Evolutionary conservation across 805 yeast species (phyloP).

Genomic region (Yarrowia alimentaria): DNA sequence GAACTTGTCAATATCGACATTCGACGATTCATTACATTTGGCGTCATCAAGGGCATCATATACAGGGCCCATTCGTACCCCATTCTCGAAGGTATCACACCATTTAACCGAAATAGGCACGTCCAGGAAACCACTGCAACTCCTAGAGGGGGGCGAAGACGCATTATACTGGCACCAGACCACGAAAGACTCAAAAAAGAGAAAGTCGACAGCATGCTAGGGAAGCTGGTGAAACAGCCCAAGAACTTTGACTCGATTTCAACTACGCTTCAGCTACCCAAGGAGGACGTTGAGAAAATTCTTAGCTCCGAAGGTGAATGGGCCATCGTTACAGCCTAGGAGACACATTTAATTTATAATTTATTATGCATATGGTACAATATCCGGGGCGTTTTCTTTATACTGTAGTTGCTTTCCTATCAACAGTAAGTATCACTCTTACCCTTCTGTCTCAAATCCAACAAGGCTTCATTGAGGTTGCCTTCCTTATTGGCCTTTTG

Average conservation of each 20-base stretch:
- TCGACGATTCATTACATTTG: conserved; percentile 82
- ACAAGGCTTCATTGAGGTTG: conserved; percentile 42
- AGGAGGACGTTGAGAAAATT: conserved; percentile 52
- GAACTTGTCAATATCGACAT: conserved; percentile 67
- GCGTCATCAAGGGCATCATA: conserved; percentile 75
- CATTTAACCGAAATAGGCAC: conserved; percentile 16
- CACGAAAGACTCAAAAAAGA: conserved; percentile 16
- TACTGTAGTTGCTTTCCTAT: not conserved
- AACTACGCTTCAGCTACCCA: conserved; percentile 60
- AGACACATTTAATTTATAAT: not conserved
- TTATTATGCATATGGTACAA: too few relatives aligned
- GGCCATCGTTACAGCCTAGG: conserved; percentile 43
- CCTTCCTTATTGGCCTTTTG: conserved; percentile 39
- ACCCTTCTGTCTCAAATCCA: conserved; percentile 37
- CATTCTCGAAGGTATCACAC: conserved; percentile 41
- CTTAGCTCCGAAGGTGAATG: conserved; percentile 52
- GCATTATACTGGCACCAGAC: conserved; percentile 8
- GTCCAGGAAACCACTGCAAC: conserved; percentile 3
- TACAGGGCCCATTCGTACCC: conserved; percentile 82
- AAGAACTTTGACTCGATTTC: conserved; percentile 49
- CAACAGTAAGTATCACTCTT: conserved; percentile 38
- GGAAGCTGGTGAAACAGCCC: conserved; percentile 32
- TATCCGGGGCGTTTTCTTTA: too few relatives aligned
- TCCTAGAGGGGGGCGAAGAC: conserved; percentile 16
- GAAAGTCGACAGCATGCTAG: conserved; percentile 31